Evolutionary conservation across 495 filamentous ascomycete genomes (phyloP).

Genomic region (Immersiella caudata): DNA sequence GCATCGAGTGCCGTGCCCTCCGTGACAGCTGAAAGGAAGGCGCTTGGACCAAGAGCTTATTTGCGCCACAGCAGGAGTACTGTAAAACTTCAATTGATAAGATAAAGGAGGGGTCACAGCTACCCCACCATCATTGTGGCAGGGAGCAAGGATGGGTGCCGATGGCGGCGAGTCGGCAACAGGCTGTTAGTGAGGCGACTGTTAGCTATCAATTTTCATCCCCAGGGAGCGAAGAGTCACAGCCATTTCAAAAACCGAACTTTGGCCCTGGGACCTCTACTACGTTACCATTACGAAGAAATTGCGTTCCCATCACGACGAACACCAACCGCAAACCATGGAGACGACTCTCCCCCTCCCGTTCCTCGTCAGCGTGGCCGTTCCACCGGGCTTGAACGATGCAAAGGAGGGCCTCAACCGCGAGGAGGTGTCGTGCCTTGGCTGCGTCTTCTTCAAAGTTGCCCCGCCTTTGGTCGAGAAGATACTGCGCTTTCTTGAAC

Average conservation of each 20-base stretch:
- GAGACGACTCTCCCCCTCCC: slow-evolving; percentile 59
- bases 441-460: slow-evolving; percentile 71
- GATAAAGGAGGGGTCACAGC: background rate
- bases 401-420: slow-evolving; percentile 59
- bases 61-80: background rate
- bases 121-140: slow-evolving; percentile 20
- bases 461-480: slow-evolving; percentile 58
- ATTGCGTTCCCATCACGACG: background rate
- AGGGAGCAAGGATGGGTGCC: slow-evolving; percentile 3
- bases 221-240: slow-evolving; percentile 7
- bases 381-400: slow-evolving; percentile 54
- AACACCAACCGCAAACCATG: slow-evolving; percentile 39
- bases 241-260: background rate
- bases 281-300: slow-evolving; percentile 7
- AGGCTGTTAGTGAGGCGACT: background rate
- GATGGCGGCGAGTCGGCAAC: slow-evolving; percentile 24
- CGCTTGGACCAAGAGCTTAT: slow-evolving; percentile 2
- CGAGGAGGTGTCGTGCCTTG: slow-evolving; percentile 77
- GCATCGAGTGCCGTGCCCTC: background rate
- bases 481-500: slow-evolving; percentile 67
- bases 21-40: background rate
- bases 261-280: background rate
- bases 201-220: slow-evolving; percentile 19
- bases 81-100: slow-evolving; percentile 14
- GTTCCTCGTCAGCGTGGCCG: slow-evolving; percentile 60